Base-by-base conservation (phyloP, 768 basidiomycete genomes). In the Kwoniella mangroviensis region DNA sequence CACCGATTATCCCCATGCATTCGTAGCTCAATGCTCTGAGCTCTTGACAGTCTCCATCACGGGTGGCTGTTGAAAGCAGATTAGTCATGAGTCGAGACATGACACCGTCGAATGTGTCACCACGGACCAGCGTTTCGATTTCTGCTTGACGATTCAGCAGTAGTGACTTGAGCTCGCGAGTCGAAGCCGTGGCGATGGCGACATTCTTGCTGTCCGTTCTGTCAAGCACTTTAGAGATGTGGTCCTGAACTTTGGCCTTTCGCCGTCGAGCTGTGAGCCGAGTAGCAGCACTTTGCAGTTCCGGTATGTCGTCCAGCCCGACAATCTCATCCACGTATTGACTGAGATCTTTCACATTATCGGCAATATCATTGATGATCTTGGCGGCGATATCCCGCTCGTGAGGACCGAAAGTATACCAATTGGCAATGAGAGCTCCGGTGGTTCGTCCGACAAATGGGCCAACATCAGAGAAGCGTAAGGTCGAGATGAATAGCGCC, bases 1-100 rank as follows among this genome's bases (percentile, higher is more conserved):
- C 97, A 6, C 97, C 97, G 13, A 98, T 84, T 22, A 92, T 88
- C 1, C 95, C 94, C 65, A 98, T 89, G 79, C 93, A 97, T 78
- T 97, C 92, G 78, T 90, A 94, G 0, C 93, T 91, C 21, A 92
- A 82, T 53, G 88, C 84, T 19, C 89, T 89, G 10, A 94, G 77
- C 1, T 86, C 77, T 55, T 94, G 91, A 5, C 87, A 86, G 58
- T 95, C 92, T 0, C 89, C 90, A 72, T 96, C 94, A 10, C 92
- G 88, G 63, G 88, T 88, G 0, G 91, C 90, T 0, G 90, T 89
- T 17, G 86, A 81, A 63, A 95, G 87, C 3, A 98, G 83, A 2
- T 87, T 86, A 1, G 87, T 86, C 65, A 94, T 84, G 61, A 93
- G 86, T 49, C 87, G 86, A 1, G 91, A 90, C 42, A 94, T 86